Evolutionary conservation across 2,329 filamentous ascomycete genomes (phyloP), one percentile per base, ranked within the genome.

Genomic region (Trichoderma koningiopsis): DNA sequence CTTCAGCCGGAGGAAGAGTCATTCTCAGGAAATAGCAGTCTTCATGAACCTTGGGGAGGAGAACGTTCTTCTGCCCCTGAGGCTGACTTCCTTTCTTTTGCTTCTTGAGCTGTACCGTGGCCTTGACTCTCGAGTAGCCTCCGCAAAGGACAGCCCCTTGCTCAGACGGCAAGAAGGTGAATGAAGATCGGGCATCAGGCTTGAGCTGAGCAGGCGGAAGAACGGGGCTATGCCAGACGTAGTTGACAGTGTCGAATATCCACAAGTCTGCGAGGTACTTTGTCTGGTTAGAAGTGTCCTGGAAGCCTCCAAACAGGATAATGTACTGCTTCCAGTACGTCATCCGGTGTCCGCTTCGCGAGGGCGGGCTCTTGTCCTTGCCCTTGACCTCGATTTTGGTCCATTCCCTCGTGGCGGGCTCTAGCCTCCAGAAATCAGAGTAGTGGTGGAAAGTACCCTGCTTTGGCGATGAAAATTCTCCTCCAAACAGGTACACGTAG

Each of bases 391-490:
- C 96, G 40, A 99, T 85, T 71, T 94, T 91, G 68, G 89, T 92
- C 96, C 96, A 99, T 82, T 99, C 96, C 75, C 94, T 87, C 8
- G 88, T 90, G 10, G 86, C 87, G 0, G 95, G 92, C 77, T 98
- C 94, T 55, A 98, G 86, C 61, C 91, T 87, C 95, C 96, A 99
- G 79, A 99, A 98, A 81, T 98, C 96, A 76, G 97, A 97, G 83
- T 99, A 99, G 81, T 99, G 96, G 79, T 99, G 97, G 77, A 99
- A 99, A 0, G 95, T 98, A 4, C 96, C 96, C 81, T 98, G 96
- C 78, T 97, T 98, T 2, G 96, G 96, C 33, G 91, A 95, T 69
- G 92, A 96, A 79, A 99, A 99, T 81, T 99, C 96, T 71, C 95
- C 96, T 72, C 96, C 96, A 76, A 98, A 98, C 19, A 99, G 83